Conservation (phyloP, 1,139 yeast species). For the Ogataea hybrid region DNA sequence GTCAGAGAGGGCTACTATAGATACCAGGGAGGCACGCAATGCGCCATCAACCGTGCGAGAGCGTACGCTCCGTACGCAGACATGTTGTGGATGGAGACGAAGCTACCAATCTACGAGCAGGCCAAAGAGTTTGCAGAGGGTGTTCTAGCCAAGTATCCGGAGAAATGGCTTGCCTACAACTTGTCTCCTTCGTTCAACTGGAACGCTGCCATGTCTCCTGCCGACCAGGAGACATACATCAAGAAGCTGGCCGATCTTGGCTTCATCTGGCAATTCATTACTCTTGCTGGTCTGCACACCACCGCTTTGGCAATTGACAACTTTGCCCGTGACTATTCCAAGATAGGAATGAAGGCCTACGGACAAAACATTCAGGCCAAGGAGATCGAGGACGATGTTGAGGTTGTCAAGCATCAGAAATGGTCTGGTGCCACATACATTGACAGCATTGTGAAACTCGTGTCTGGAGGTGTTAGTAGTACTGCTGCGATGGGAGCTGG, state of each 20-base stretch:
- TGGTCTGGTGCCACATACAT: constrained; percentile 99
- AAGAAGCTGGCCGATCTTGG: constrained; percentile 84
- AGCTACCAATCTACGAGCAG: constrained; percentile 89
- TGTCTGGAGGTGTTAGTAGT: constrained; percentile 91
- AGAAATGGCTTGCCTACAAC: constrained; percentile 95
- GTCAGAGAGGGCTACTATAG: constrained; percentile 98
- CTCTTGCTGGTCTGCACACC: constrained; percentile 96
- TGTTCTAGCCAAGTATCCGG: constrained; percentile 73
- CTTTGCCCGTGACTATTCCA: constrained; percentile 75
- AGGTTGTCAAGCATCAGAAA: constrained; percentile 96
- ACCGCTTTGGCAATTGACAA: constrained; percentile 90
- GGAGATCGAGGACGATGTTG: constrained; percentile 88
- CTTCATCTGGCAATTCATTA: constrained; percentile 96
- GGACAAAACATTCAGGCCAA: constrained; percentile 84
- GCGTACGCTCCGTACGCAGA: constrained; percentile 96
- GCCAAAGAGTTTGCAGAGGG: constrained; percentile 95
- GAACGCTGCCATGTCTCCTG: constrained; percentile 88
- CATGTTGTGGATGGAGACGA: constrained; percentile 98
- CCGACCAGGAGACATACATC: constrained; percentile 90
- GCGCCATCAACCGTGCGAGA: constrained; percentile 97
- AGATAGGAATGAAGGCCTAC: constrained; percentile 93
- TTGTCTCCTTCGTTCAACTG: constrained; percentile 97
- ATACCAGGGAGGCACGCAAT: constrained; percentile 94
- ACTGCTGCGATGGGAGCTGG: constrained; percentile 99
- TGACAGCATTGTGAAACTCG: constrained; percentile 85